phyloP scores from a whole-genome alignment of 495 filamentous ascomycete genomes.

The Aspergillus hancockii region DNA sequence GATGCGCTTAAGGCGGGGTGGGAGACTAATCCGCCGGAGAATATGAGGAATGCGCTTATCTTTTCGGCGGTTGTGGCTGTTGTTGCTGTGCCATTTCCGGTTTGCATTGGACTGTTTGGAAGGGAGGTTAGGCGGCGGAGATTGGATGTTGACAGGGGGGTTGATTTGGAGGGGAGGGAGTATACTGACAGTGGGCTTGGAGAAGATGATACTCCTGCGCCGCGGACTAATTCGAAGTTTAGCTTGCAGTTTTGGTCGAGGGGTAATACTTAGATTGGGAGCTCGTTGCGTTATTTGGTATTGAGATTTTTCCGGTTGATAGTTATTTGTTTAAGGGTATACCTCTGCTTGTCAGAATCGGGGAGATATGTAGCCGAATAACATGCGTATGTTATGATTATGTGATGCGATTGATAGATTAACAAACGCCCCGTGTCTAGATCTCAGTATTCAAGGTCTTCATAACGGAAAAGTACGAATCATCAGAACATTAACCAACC shows the following conservation, averaged over 20 bases:
- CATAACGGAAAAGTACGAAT: neutral
- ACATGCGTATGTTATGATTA: neutral
- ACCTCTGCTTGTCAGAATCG: neutral
- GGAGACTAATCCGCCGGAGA: slow-evolving; percentile 55
- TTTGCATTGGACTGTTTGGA: slow-evolving; percentile 68
- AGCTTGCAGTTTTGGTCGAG: slow-evolving; percentile 7
- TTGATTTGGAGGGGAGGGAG: slow-evolving; percentile 24
- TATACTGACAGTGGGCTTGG: neutral
- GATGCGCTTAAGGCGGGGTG: slow-evolving; percentile 70
- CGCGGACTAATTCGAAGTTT: neutral
- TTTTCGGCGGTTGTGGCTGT: slow-evolving; percentile 73
- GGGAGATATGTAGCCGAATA: neutral
- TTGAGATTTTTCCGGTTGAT: neutral
- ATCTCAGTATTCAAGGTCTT: neutral
- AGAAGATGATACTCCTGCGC: neutral
- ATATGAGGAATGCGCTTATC: slow-evolving; percentile 74
- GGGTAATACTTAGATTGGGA: neutral
- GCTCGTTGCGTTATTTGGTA: neutral
- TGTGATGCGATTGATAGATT: neutral
- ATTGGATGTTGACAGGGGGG: slow-evolving; percentile 55
- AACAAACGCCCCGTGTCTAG: neutral
- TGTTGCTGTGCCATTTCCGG: slow-evolving; percentile 63
- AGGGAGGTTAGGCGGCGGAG: slow-evolving; percentile 54
- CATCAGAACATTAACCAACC: neutral
- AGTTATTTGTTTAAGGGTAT: neutral